Evolutionary conservation across 2,329 filamentous ascomycete genomes (phyloP).

Genomic region (Fonsecaea monophora): DNA sequence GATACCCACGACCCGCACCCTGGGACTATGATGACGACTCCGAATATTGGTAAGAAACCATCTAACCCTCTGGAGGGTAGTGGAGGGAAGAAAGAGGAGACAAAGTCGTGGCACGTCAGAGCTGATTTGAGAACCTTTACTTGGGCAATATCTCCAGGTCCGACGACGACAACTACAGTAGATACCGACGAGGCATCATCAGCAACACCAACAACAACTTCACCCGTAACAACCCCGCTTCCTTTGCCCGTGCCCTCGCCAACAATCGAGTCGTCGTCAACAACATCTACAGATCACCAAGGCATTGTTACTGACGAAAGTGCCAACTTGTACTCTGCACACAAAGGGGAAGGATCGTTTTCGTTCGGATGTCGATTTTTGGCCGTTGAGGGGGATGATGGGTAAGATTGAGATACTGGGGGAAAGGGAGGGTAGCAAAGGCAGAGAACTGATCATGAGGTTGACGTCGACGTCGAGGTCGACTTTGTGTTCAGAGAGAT

Average conservation of each 20-base stretch:
- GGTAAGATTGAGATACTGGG: too few species aligned
- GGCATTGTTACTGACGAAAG: slow-evolving; percentile 12
- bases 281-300: slow-evolving; percentile 8
- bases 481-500: background rate
- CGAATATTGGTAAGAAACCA: slow-evolving; percentile 14
- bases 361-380: background rate
- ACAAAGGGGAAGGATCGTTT: background rate
- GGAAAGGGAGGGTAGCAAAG: background rate
- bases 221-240: background rate
- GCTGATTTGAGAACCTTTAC: background rate
- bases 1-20: background rate
- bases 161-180: background rate
- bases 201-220: background rate
- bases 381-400: background rate
- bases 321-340: background rate
- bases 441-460: background rate
- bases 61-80: background rate
- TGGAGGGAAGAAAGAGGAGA: background rate
- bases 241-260: background rate
- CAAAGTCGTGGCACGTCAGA: background rate
- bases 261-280: slow-evolving; percentile 23
- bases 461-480: background rate
- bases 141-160: background rate
- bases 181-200: background rate
- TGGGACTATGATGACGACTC: slow-evolving; percentile 17